A percentile compares a stretch with the other conserved stretches of the same genome.
phyloP scores from a whole-genome alignment of 2,329 filamentous ascomycete species.

The Colletotrichum tropicale region DNA sequence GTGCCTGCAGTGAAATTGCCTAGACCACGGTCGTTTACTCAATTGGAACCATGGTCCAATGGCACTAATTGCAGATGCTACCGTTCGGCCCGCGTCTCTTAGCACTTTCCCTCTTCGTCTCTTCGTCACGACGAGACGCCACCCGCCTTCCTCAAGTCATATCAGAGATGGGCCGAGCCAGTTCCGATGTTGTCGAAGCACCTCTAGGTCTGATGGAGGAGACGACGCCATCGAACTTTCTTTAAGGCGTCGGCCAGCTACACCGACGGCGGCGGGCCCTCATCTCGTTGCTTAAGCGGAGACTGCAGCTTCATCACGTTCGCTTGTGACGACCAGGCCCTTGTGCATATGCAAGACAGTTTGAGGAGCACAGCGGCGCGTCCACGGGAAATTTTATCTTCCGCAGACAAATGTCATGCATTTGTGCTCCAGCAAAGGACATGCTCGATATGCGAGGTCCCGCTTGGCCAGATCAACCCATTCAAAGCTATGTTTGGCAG shows the following conservation, averaged over 20 bases:
- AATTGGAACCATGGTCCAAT: not conserved
- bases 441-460: not conserved
- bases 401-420: not conserved
- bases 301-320: slow-evolving; percentile 8
- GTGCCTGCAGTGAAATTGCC: not conserved
- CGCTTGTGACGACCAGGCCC: not conserved
- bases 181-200: not conserved
- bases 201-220: not conserved
- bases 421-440: not conserved
- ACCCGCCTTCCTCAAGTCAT: not conserved
- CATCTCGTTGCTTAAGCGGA: not conserved
- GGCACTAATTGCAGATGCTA: not conserved
- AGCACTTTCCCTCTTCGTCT: not conserved
- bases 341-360: not conserved
- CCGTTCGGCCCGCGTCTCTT: not conserved
- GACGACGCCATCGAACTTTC: not conserved
- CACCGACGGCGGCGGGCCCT: not conserved
- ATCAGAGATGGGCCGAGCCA: not conserved
- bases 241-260: not conserved
- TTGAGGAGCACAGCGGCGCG: not conserved
- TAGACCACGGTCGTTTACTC: not conserved
- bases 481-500: not conserved
- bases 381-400: not conserved
- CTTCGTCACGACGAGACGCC: not conserved
- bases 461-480: not conserved